These are phyloP conservation scores for Striga hermonthica DNA, from an alignment of 305 asterid species.

Conservation along the genomic window DNA sequence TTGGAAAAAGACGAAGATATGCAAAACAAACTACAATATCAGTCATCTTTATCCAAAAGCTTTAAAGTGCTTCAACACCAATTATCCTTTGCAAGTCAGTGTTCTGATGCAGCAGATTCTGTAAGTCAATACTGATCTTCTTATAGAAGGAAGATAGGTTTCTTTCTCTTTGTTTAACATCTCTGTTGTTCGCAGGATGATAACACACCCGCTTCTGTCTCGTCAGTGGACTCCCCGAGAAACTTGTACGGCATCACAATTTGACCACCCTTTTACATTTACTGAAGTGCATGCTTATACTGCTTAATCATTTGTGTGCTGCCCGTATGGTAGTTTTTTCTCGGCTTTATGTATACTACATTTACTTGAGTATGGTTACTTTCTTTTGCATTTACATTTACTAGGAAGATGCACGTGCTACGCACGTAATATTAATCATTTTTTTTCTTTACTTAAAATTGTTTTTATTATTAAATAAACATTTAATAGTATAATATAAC, in stretches of 20 bases:
- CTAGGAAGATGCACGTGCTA: too few relatives aligned
- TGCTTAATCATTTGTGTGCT: slow-evolving; percentile 5
- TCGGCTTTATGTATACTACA: slow-evolving; percentile 2
- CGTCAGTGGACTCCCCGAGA: slow-evolving; percentile 42
- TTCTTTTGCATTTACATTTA: not conserved
- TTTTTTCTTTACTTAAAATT: too few relatives aligned
- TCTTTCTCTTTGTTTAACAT: slow-evolving; percentile 26
- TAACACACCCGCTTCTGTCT: slow-evolving; percentile 45
- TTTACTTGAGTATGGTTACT: not conserved
- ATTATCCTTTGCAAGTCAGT: slow-evolving; percentile 60
- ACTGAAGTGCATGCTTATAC: slow-evolving; percentile 13
- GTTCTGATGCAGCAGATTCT: slow-evolving; percentile 64
- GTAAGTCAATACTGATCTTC: slow-evolving; percentile 40
- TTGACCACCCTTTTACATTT: slow-evolving; percentile 27
- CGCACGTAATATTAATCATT: too few relatives aligned
- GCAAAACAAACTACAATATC: slow-evolving; percentile 49
- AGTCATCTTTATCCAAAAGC: slow-evolving; percentile 37
- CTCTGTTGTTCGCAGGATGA: slow-evolving; percentile 60
- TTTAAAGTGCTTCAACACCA: slow-evolving; percentile 51
- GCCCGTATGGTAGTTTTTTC: not conserved
- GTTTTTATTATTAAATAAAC: too few relatives aligned
- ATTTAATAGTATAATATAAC: too few relatives aligned
- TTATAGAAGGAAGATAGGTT: slow-evolving; percentile 7
- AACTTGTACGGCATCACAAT: slow-evolving; percentile 47
- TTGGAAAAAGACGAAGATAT: slow-evolving; percentile 59